Conservation (phyloP, 2,329 filamentous ascomycete species). For the Arthrobotrys megalospora region DNA sequence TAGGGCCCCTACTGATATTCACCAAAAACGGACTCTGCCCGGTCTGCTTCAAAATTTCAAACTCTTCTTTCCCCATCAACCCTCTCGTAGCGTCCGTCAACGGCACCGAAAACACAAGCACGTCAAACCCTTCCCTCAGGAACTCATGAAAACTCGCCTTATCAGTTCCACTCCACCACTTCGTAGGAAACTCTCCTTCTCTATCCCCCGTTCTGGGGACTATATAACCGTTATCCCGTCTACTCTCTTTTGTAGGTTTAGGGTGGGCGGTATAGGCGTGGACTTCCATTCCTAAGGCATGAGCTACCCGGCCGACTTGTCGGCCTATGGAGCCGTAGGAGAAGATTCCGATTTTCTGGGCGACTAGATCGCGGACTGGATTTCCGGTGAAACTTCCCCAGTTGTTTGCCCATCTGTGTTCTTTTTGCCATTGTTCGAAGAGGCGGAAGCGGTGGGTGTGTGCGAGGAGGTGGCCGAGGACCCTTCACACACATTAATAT, state of each 20-base stretch:
- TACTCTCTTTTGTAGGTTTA: slow-evolving; percentile 77
- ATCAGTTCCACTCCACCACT: slow-evolving; percentile 71
- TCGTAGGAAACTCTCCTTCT: slow-evolving; percentile 70
- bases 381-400: slow-evolving; percentile 45
- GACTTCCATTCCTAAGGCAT: slow-evolving; percentile 79
- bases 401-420: slow-evolving; percentile 58
- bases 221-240: slow-evolving; percentile 76
- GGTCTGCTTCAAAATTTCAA: slow-evolving; percentile 69
- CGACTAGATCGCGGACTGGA: slow-evolving; percentile 55
- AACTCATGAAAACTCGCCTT: slow-evolving; percentile 66
- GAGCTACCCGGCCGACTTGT: slow-evolving; percentile 73
- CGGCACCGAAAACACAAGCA: slow-evolving; percentile 72
- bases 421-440: slow-evolving; percentile 61
- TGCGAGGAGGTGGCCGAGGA: slow-evolving; percentile 40
- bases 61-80: slow-evolving; percentile 72
- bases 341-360: slow-evolving; percentile 67
- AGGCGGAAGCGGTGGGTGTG: slow-evolving; percentile 60
- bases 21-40: slow-evolving; percentile 74
- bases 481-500: slow-evolving; percentile 16
- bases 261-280: slow-evolving; percentile 82
- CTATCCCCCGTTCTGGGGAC: slow-evolving; percentile 77
- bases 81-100: slow-evolving; percentile 70
- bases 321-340: slow-evolving; percentile 74
- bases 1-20: slow-evolving; percentile 79
- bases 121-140: slow-evolving; percentile 69